Conservation (phyloP, 208 protist genomes). For the Crithidia expoeki region DNA sequence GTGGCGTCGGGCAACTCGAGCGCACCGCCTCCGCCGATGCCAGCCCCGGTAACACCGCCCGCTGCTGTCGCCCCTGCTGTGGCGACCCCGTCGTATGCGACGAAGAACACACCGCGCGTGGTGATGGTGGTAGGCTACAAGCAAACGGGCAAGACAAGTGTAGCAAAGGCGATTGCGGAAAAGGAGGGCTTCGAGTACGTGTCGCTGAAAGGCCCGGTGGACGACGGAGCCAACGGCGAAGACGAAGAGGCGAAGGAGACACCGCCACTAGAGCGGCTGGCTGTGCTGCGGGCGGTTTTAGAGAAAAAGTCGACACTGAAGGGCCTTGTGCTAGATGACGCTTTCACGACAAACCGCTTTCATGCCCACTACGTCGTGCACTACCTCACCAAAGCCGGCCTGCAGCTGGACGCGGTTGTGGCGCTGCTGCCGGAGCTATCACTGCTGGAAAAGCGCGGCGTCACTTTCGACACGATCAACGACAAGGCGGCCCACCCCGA, state of each 20-base stretch:
- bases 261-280: conserved; percentile 34
- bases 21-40: conserved; percentile 19
- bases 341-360: conserved; percentile 66
- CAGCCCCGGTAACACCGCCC: conserved; percentile 8
- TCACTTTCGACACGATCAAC: conserved; percentile 42
- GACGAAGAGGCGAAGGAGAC: conserved; percentile 22
- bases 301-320: conserved; percentile 45
- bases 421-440: conserved; percentile 58
- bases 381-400: conserved; percentile 53
- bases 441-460: conserved; percentile 46
- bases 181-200: conserved; percentile 68
- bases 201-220: conserved; percentile 35
- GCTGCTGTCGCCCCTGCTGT: conserved; percentile 2
- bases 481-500: conserved; percentile 71
- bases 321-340: conserved; percentile 85
- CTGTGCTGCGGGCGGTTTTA: conserved; percentile 47
- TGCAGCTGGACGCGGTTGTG: conserved; percentile 70
- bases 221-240: conserved; percentile 14
- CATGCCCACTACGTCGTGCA: conserved; percentile 77
- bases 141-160: conserved; percentile 71
- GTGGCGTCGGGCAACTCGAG: conserved; percentile 16
- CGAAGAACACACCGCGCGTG: conserved; percentile 51
- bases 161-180: conserved; percentile 64
- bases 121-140: conserved; percentile 81
- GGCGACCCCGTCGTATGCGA: conserved; percentile 33